A percentile compares a stretch with the other conserved stretches of the same genome.
Evolutionary conservation across 2,329 filamentous ascomycete genomes (phyloP).

Genomic region (Stachybotrys elegans): DNA sequence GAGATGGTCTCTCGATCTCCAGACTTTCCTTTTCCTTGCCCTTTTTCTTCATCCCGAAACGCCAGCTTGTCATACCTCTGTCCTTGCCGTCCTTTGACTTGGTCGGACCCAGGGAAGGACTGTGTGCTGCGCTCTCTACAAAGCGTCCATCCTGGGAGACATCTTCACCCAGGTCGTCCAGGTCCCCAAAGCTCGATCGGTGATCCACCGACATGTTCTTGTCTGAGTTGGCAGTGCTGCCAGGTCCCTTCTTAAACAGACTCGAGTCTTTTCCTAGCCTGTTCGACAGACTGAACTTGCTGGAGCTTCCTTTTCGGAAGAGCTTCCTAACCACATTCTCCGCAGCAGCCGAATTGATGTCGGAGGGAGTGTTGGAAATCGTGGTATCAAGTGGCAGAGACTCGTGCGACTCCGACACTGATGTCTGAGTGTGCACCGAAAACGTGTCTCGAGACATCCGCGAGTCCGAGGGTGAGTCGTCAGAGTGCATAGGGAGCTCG

Average conservation of each 20-base stretch:
- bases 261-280: constrained; percentile 48
- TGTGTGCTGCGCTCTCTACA: constrained; percentile 52
- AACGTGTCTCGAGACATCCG: constrained; percentile 51
- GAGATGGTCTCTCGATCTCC: constrained; percentile 40
- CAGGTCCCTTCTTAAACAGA: constrained; percentile 55
- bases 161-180: constrained; percentile 48
- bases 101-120: constrained; percentile 49
- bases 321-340: constrained; percentile 57
- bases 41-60: constrained; percentile 58
- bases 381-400: constrained; percentile 51
- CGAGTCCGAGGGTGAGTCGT: constrained; percentile 47
- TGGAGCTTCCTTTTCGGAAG: constrained; percentile 60
- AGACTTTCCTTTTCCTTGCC: constrained; percentile 48
- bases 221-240: constrained; percentile 53
- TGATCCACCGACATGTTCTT: constrained; percentile 48
- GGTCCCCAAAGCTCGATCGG: constrained; percentile 53
- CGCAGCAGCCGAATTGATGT: constrained; percentile 37
- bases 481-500: constrained; percentile 28
- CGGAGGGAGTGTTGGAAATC: constrained; percentile 52
- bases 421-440: constrained; percentile 54
- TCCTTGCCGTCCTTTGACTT: constrained; percentile 38
- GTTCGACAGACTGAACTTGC: constrained; percentile 60
- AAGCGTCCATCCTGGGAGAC: constrained; percentile 39
- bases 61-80: constrained; percentile 46
- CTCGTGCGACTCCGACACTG: constrained; percentile 56